Conservation (phyloP, 176 grass and related monocot species). For the Musa acuminata region DNA sequence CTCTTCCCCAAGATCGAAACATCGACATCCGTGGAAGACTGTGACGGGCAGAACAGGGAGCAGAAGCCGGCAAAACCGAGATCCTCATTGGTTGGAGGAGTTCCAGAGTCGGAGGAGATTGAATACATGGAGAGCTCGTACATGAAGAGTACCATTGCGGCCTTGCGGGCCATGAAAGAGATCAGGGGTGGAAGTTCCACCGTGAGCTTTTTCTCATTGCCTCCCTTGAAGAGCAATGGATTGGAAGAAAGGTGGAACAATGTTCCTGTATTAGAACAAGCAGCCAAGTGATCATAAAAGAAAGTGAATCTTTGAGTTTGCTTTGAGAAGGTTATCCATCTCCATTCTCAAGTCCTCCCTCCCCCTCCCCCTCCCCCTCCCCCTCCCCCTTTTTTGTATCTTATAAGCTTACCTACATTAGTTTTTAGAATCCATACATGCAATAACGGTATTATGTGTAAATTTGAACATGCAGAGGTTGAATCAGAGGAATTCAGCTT, state of each 20-base stretch:
- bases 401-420: no score
- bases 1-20: slow-evolving; percentile 26
- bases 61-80: slow-evolving; percentile 30
- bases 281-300: slow-evolving; percentile 31
- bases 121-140: slow-evolving; percentile 88
- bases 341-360: no score
- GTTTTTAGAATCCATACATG: no score
- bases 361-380: no score
- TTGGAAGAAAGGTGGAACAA: slow-evolving; percentile 47
- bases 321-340: no score
- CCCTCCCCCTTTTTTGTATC: no score
- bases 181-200: slow-evolving; percentile 78
- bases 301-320: no score
- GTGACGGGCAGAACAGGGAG: neutral
- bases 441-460: no score
- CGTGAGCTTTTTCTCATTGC: slow-evolving; percentile 75
- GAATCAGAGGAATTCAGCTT: no score
- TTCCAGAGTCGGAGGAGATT: slow-evolving; percentile 72
- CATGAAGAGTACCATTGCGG: slow-evolving; percentile 73
- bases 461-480: no score
- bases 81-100: slow-evolving; percentile 32
- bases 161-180: slow-evolving; percentile 74
- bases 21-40: neutral
- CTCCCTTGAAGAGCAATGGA: slow-evolving; percentile 61
- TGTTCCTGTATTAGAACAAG: slow-evolving; percentile 56